Evolutionary conservation across 106 monocot species (phyloP).

Genomic region (Platanthera guangdongensis): DNA sequence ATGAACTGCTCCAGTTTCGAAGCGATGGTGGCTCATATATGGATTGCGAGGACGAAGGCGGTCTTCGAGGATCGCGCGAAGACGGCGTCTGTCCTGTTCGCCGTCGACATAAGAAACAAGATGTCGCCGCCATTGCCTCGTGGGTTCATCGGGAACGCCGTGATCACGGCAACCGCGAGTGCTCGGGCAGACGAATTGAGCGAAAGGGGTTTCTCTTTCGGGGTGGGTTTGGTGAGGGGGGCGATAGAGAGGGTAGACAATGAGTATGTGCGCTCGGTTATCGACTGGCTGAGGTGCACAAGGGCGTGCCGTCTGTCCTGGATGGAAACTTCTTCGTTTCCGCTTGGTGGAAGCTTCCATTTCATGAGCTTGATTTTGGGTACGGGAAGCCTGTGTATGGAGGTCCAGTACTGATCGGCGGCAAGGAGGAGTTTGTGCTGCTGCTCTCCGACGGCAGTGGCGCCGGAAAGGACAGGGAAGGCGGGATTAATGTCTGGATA

Average conservation of each 20-base stretch:
- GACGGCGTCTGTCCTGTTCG: constrained; percentile 51
- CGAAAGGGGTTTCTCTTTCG: constrained; percentile 21
- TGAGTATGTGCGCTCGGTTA: constrained; percentile 68
- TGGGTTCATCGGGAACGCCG: constrained; percentile 50
- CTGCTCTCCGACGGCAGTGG: constrained; percentile 40
- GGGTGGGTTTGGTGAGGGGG: constrained; percentile 42
- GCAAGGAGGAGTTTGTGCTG: constrained; percentile 77
- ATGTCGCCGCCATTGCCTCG: constrained; percentile 50
- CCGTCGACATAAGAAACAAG: constrained; percentile 59
- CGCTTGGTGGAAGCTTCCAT: constrained; percentile 82
- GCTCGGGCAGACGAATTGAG: constrained; percentile 27
- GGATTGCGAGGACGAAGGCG: constrained; percentile 56
- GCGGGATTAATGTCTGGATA: constrained; percentile 66
- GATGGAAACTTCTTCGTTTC: constrained; percentile 72
- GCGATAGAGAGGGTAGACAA: constrained; percentile 53
- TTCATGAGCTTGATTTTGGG: constrained; percentile 72
- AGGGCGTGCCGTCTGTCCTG: constrained; percentile 39
- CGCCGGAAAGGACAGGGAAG: constrained; percentile 4
- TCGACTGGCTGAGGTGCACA: constrained; percentile 77
- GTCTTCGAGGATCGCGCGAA: constrained; percentile 25
- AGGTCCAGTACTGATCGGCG: constrained; percentile 47
- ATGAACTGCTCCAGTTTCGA: constrained; percentile 60
- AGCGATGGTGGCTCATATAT: constrained; percentile 65
- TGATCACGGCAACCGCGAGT: constrained; percentile 46
- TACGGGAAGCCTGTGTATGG: constrained; percentile 50